Evolutionary conservation across 2,329 filamentous ascomycete genomes (phyloP).

Genomic region (Alternaria postmessia): DNA sequence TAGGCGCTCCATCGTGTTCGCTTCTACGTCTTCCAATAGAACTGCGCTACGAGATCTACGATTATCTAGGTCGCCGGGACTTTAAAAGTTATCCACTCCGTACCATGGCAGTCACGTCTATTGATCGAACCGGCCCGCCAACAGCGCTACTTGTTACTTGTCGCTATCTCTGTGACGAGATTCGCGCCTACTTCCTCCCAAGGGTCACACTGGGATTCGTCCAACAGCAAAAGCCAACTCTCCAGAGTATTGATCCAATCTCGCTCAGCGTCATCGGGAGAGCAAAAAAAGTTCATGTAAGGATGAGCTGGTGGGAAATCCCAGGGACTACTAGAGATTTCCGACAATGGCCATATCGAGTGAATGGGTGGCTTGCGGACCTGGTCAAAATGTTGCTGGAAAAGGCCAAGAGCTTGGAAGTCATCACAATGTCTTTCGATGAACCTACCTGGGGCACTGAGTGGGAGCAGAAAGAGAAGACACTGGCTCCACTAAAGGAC

Average conservation of each 20-base stretch:
- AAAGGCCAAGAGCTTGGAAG: conserved; percentile 11
- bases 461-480: conserved; percentile 14
- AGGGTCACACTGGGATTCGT: conserved; percentile 24
- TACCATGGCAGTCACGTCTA: conserved; percentile 19
- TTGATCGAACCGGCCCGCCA: conserved; percentile 19
- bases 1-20: neutral
- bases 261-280: neutral
- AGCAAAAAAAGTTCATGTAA: conserved; percentile 13
- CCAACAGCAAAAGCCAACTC: conserved; percentile 3
- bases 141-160: conserved; percentile 18
- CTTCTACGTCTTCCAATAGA: conserved; percentile 23
- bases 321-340: neutral
- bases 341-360: neutral
- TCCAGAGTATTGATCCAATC: neutral
- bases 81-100: conserved; percentile 25
- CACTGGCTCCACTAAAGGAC: conserved; percentile 17
- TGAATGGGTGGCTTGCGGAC: conserved; percentile 20
- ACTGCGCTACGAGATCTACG: conserved; percentile 27
- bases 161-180: conserved; percentile 17
- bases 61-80: conserved; percentile 12
- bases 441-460: neutral
- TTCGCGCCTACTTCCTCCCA: conserved; percentile 22
- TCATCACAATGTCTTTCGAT: neutral
- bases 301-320: conserved; percentile 5
- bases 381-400: conserved; percentile 14